phyloP scores from a whole-genome alignment of 805 yeast genomes.

The Candida ficus region DNA sequence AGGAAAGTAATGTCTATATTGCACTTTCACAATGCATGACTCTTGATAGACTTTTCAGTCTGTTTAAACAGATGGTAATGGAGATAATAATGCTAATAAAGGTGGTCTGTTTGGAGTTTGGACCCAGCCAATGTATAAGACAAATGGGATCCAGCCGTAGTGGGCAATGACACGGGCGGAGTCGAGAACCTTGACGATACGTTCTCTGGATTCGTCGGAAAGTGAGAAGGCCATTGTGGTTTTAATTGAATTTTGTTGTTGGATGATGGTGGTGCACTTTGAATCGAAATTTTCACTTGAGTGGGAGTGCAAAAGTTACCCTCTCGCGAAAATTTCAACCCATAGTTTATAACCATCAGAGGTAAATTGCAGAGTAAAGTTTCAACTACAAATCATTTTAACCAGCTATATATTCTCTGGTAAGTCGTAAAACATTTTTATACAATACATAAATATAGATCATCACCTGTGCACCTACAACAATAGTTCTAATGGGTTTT shows the following conservation, averaged over 20 bases:
- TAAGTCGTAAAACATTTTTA: neutral
- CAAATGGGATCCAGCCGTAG: conserved; percentile 96
- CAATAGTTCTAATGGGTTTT: conserved; percentile 92
- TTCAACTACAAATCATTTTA: neutral
- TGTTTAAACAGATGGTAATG: conserved; percentile 68
- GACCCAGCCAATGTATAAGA: conserved; percentile 84
- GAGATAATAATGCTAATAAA: conserved; percentile 68
- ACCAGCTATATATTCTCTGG: neutral
- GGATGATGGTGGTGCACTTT: neutral
- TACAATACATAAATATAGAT: neutral
- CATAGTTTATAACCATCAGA: no score
- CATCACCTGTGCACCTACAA: conserved; percentile 40
- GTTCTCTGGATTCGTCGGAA: conserved; percentile 59
- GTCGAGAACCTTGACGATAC: conserved; percentile 77
- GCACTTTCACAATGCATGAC: no score
- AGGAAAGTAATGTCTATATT: no score
- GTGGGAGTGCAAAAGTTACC: neutral
- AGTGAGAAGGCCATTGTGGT: conserved; percentile 33
- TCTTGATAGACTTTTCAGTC: no score
- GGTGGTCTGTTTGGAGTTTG: conserved; percentile 82
- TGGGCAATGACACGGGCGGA: conserved; percentile 84
- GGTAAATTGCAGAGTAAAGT: neutral
- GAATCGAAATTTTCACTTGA: neutral
- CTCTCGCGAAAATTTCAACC: no score
- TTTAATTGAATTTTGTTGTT: no score